Evolutionary conservation across 768 basidiomycete species (phyloP).

Genomic region (Rhizopogon sp.): DNA sequence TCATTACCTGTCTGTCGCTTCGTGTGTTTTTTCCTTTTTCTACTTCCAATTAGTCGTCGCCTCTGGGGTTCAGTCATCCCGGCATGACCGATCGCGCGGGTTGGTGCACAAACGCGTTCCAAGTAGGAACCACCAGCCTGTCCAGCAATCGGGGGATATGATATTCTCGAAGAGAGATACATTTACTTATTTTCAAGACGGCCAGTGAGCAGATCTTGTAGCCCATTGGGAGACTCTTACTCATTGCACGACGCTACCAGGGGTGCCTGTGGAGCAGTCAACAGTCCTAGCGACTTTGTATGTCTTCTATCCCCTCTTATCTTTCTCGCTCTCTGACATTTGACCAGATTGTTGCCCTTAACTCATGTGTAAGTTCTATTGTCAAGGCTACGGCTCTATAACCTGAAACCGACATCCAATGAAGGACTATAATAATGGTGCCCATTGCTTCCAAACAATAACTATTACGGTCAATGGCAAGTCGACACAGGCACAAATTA

Average conservation of each 20-base stretch:
- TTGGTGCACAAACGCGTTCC: slow-evolving; percentile 2
- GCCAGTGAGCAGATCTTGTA: slow-evolving; percentile 13
- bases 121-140: neutral
- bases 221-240: neutral
- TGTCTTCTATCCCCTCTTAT: neutral
- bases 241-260: slow-evolving; percentile 18
- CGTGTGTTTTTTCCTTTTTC: slow-evolving; percentile 10
- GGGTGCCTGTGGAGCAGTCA: slow-evolving; percentile 34
- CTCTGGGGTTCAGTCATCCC: neutral
- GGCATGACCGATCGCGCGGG: slow-evolving; percentile 10
- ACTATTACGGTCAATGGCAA: slow-evolving; percentile 36
- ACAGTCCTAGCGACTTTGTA: slow-evolving; percentile 22
- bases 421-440: slow-evolving; percentile 36
- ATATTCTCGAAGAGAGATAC: slow-evolving; percentile 1
- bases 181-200: slow-evolving; percentile 25
- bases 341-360: slow-evolving; percentile 40
- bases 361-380: slow-evolving; percentile 27
- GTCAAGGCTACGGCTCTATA: neutral
- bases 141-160: slow-evolving; percentile 12
- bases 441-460: slow-evolving; percentile 40
- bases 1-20: slow-evolving; percentile 18
- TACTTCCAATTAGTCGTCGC: slow-evolving; percentile 8
- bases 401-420: neutral
- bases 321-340: neutral
- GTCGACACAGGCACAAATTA: slow-evolving; percentile 36